Evolutionary conservation across 495 filamentous ascomycete species (phyloP), one percentile per base, ranked within the genome.

Genomic region (Opeltia flavorubescens): DNA sequence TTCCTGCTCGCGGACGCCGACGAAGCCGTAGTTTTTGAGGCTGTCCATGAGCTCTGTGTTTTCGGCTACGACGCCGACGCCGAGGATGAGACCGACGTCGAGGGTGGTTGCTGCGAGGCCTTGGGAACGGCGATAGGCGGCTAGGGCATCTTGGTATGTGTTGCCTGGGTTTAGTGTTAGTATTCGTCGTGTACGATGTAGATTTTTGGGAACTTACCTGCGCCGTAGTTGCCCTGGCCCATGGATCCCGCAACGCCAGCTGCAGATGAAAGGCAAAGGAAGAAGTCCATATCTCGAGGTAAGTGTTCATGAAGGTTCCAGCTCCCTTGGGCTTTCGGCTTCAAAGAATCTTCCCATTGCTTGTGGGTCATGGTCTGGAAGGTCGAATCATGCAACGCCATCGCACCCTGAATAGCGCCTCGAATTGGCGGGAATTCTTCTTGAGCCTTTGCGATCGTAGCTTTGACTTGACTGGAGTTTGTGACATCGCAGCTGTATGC

Each of bases 211-310:
- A 12, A 6, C 33, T 36, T 36, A 17, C 74, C 76, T 1, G 77
- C 75, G 13, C 72, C 69, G 59, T 84, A 84, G 5, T 76, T 73
- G 1, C 76, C 69, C 59, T 84, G 80, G 0, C 75, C 75, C 40
- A 68, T 60, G 5, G 67, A 75, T 1, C 80, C 80, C 21, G 81
- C 64, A 12, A 71, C 63, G 26, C 74, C 75, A 13, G 76, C 64
- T 13, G 75, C 66, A 1, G 79, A 83, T 3, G 75, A 78, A 26
- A 82, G 68, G 26, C 69, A 66, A 21, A 83, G 59, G 61, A 83
- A 83, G 65, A 84, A 84, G 54, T 83, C 80, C 1, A 83, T 66
- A 0, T 50, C 57, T 21, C 54, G 27, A 0, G 59, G 49, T n/a
- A 66, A 47, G 7, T 51, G 39, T 7, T 69, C 56, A 45, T 76